These are phyloP conservation scores for Wickerhamiella dianesei DNA, from an alignment of 805 yeast species.

Conservation along the genomic window DNA sequence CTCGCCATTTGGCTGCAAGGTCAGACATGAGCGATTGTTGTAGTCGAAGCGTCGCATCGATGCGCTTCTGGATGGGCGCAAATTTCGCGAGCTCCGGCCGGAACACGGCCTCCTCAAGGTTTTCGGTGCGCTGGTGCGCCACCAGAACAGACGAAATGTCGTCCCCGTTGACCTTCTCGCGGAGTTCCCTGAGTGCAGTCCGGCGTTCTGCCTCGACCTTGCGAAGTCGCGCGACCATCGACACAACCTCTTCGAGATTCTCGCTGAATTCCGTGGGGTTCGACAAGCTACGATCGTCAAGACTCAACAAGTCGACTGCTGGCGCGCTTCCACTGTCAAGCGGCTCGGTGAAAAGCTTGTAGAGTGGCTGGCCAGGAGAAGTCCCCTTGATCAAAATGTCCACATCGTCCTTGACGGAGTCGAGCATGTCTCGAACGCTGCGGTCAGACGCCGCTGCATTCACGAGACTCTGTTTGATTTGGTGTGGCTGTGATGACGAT, in stretches of 20 bases:
- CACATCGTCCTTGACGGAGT: conserved; percentile 32
- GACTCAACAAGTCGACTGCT: conserved; percentile 6
- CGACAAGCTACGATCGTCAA: conserved; percentile 16
- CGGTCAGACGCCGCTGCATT: conserved; percentile 36
- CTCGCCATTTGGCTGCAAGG: conserved; percentile 35
- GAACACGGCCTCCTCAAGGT: conserved; percentile 45
- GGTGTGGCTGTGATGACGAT: conserved; percentile 10
- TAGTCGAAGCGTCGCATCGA: conserved; percentile 52
- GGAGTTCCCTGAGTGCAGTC: conserved; percentile 48
- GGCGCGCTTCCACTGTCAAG: conserved; percentile 3
- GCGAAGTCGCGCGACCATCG: conserved; percentile 46
- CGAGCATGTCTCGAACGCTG: conserved; percentile 41
- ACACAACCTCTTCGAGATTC: conserved; percentile 39
- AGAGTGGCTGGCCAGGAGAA: conserved; percentile 3
- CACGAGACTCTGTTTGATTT: conserved; percentile 25
- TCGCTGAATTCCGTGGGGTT: conserved; percentile 18
- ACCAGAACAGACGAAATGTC: conserved; percentile 71
- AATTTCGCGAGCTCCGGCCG: conserved; percentile 66
- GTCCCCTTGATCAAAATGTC: conserved; percentile 34
- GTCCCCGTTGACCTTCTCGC: conserved; percentile 58
- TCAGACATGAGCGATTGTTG: conserved; percentile 43
- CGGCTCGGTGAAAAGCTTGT: conserved; percentile 1
- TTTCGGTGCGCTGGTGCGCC: conserved; percentile 44
- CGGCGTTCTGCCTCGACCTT: conserved; percentile 51
- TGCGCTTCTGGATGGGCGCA: conserved; percentile 48